Evolutionary conservation across 257 asterid species (phyloP).

Genomic region (Plectranthus barbatus): DNA sequence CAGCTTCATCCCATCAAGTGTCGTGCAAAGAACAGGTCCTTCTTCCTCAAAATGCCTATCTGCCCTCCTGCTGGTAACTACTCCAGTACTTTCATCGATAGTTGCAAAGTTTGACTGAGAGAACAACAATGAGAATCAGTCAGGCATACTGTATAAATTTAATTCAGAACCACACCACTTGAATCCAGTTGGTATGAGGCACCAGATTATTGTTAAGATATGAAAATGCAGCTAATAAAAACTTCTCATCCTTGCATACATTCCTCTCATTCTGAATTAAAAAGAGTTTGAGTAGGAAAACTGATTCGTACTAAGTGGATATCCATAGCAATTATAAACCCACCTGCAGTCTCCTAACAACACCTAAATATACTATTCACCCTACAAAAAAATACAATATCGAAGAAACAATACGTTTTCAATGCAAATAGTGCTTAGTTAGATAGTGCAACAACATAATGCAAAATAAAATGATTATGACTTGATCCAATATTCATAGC

Average conservation of each 20-base stretch:
- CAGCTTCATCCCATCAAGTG: conserved; percentile 85
- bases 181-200: not conserved
- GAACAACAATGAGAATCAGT: not conserved
- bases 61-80: conserved; percentile 85
- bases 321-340: not conserved
- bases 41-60: conserved; percentile 99
- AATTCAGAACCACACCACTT: not conserved
- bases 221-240: not conserved
- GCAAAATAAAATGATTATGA: too few relatives aligned
- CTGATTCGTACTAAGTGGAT: not conserved
- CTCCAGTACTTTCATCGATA: conserved; percentile 71
- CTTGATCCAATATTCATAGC: too few relatives aligned
- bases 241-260: not conserved
- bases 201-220: not conserved
- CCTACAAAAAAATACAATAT: not conserved
- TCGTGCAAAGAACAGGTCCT: conserved; percentile 90
- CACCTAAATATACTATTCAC: not conserved
- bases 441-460: too few relatives aligned
- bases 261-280: not conserved
- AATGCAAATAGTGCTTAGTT: not conserved
- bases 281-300: not conserved
- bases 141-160: not conserved
- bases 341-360: not conserved
- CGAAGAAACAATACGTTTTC: not conserved
- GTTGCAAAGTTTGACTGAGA: conserved; percentile 89